Base-by-base conservation (phyloP, 2,329 filamentous ascomycete genomes). In the Calonectria crousiana region DNA sequence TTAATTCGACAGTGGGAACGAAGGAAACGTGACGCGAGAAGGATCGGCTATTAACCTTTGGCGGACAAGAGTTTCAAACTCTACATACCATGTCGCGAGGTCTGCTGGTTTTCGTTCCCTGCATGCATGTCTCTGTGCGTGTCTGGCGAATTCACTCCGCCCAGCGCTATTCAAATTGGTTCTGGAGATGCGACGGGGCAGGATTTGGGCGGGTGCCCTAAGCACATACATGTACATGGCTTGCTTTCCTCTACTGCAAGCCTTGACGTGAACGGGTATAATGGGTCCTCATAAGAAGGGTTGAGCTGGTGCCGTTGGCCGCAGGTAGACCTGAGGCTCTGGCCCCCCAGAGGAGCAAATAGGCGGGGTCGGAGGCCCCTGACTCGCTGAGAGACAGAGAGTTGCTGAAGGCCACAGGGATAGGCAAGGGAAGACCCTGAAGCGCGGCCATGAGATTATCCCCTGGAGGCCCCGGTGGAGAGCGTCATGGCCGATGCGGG, bases 281-380 rank as follows among this genome's bases (percentile, higher is more conserved):
- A 58, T 56, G 38, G 65, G 44, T 26, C 41, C 34, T 71, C 38
- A 36, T 58, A 76, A 67, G 51, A 52, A 66, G 67, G 53, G 52
- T 38, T 69, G 68, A 49, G 44, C 28, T 65, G 69, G 51, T 68
- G 73, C 68, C 66, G 68, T 64, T 67, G 60, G 78, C 77, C 75
- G 72, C 77, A 79, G 78, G 78, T 78, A 80, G 78, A 79, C 78
- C 78, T 80, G 78, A 80, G 75, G 74, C 78, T 77, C 69, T 77
- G 76, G 72, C 44, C 44, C 41, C 41, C 71, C 41, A 52, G 71
- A 68, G 67, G 58, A 76, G 62, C 36, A 68, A 67, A 26, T 60
- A 49, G 75, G 64, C 62, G 74, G 75, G 72, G 72, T 76, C 26
- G 58, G 67, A 69, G 44, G 26, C 58, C 60, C 67, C 72, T 71